Conservation (phyloP, 139 green algal species). For the Medakamo hakoo region DNA sequence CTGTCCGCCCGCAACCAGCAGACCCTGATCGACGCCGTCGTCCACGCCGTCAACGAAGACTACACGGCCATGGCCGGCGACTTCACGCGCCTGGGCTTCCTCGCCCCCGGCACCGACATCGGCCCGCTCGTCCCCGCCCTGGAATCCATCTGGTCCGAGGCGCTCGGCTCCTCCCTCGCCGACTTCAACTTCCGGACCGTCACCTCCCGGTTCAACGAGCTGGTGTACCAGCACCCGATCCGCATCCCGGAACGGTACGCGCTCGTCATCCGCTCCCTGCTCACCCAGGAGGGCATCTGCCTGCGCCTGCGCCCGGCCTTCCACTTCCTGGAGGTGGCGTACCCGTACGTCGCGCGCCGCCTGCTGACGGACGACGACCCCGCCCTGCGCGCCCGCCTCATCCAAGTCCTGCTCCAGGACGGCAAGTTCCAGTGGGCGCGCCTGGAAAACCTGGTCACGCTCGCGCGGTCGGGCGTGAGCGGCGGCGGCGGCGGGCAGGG, state of each 20-base stretch:
- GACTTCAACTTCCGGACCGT: slow-evolving; percentile 98
- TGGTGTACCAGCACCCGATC: slow-evolving; percentile 98
- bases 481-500: slow-evolving; percentile 4
- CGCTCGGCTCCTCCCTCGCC: slow-evolving; percentile 53
- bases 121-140: slow-evolving; percentile 81
- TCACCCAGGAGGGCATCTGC: slow-evolving; percentile 92
- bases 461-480: slow-evolving; percentile 52
- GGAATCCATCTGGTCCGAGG: slow-evolving; percentile 94
- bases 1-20: slow-evolving; percentile 64
- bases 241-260: slow-evolving; percentile 95
- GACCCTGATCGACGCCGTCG: slow-evolving; percentile 85
- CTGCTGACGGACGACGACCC: slow-evolving; percentile 94
- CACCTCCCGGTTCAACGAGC: slow-evolving; percentile 95
- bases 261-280: slow-evolving; percentile 75
- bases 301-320: slow-evolving; percentile 89
- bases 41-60: slow-evolving; percentile 98
- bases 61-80: slow-evolving; percentile 85
- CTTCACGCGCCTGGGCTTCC: slow-evolving; percentile 94
- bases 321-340: slow-evolving; percentile 91
- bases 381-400: slow-evolving; percentile 72
- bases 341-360: slow-evolving; percentile 44
- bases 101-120: slow-evolving; percentile 79
- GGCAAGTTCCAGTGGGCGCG: slow-evolving; percentile 89
- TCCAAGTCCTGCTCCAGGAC: slow-evolving; percentile 77
- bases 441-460: slow-evolving; percentile 84